Conservation (phyloP, 306 rosid genomes). For the Cotoneaster glaucophyllus region DNA sequence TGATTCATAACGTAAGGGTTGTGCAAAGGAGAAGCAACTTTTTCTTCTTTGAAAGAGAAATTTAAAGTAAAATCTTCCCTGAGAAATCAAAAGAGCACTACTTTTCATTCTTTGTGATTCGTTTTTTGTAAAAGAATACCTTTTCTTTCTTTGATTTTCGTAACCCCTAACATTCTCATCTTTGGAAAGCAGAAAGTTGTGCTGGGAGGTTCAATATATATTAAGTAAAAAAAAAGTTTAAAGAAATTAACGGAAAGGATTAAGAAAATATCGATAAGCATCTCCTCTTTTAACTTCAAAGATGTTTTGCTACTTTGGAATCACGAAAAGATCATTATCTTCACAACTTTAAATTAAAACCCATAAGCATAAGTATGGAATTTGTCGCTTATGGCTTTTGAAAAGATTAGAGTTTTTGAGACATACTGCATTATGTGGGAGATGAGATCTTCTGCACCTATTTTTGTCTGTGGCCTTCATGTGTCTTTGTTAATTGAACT, state of each 20-base stretch:
- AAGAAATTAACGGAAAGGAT: slow-evolving; percentile 19
- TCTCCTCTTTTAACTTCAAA: slow-evolving; percentile 72
- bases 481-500: too few species aligned
- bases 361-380: slow-evolving; percentile 67
- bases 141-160: slow-evolving; percentile 72
- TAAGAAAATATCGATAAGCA: slow-evolving; percentile 53
- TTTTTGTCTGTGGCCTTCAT: too few species aligned
- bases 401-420: slow-evolving; percentile 49
- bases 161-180: slow-evolving; percentile 77
- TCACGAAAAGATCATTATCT: slow-evolving; percentile 82
- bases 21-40: slow-evolving; percentile 77
- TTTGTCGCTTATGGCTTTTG: slow-evolving; percentile 75
- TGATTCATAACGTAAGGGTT: slow-evolving; percentile 62
- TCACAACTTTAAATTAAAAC: slow-evolving; percentile 50
- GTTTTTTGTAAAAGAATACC: slow-evolving; percentile 75
- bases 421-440: slow-evolving; percentile 36
- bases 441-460: too few species aligned
- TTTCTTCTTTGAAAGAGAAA: slow-evolving; percentile 51
- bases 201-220: slow-evolving; percentile 40
- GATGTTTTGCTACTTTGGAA: slow-evolving; percentile 76
- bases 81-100: slow-evolving; percentile 79
- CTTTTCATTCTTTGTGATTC: slow-evolving; percentile 75
- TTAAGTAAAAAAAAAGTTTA: slow-evolving; percentile 18
- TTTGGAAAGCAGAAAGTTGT: slow-evolving; percentile 69
- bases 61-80: slow-evolving; percentile 69